Percentiles rank a stretch among this genome's conserved stretches.
Conservation (phyloP, 768 basidiomycete genomes). For the Lactarius evosmus region DNA sequence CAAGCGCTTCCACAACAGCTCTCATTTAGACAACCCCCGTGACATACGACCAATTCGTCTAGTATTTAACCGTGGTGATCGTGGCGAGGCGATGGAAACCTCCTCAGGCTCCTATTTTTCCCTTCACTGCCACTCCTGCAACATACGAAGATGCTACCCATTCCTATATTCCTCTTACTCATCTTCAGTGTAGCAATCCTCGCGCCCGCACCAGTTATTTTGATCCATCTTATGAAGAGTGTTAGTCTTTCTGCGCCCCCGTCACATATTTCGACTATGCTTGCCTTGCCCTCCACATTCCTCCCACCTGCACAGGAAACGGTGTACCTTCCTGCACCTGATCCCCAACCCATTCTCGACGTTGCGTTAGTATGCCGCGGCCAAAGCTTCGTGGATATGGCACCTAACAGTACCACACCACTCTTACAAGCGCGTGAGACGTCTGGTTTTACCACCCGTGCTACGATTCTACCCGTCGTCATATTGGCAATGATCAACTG, state of each 20-base stretch:
- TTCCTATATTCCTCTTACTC: slow-evolving; percentile 18
- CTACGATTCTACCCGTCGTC: slow-evolving; percentile 11
- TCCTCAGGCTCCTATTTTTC: not conserved
- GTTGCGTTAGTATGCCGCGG: not conserved
- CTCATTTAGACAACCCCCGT: not conserved
- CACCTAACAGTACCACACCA: not conserved
- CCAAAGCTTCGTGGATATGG: not conserved
- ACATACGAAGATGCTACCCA: slow-evolving; percentile 15
- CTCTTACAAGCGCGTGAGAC: not conserved
- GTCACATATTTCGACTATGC: not conserved
- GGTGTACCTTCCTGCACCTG: not conserved
- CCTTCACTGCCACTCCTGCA: not conserved
- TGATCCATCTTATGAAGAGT: slow-evolving; percentile 10
- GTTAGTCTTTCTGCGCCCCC: not conserved
- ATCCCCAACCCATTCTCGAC: slow-evolving; percentile 1
- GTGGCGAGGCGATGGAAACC: slow-evolving; percentile 2
- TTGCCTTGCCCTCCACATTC: not conserved
- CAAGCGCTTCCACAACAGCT: slow-evolving; percentile 8
- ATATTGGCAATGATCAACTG: slow-evolving; percentile 14
- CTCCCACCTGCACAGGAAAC: not conserved
- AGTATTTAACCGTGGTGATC: slow-evolving; percentile 16
- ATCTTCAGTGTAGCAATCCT: slow-evolving; percentile 13
- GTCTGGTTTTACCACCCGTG: not conserved
- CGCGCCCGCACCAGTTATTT: slow-evolving; percentile 3
- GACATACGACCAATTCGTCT: not conserved